Base-by-base conservation (phyloP, 345 rosid genomes). In the Eucalyptus tenuipes region DNA sequence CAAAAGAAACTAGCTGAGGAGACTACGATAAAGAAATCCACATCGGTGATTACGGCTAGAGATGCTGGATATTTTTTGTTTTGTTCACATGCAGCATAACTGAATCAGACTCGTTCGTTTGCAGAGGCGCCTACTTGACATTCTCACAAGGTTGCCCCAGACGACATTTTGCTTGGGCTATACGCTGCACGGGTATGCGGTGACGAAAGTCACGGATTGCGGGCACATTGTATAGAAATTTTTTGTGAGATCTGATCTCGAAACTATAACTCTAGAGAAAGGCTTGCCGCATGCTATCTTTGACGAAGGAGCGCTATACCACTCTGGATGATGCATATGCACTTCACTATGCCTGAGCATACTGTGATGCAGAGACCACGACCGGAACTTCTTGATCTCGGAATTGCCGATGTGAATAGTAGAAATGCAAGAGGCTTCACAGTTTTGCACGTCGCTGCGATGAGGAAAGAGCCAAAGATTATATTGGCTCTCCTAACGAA, bases 301-400 rank as follows among this genome's bases (percentile, higher is more conserved):
- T 95, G 31, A 89, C 94, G 86, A 91, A 91, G 82, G 99, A 97
- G 86, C 95, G 92, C 33, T 93, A 94, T 66, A 93, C 95, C 49
- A 94, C 90, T 87, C 91, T 97, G 47, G 99, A 97, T 86, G 94
- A 94, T 80, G 93, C 98, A 1, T 89, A 88, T 89, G 98, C 97
- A 45, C 98, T 96, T 68, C 98, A 95, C 86, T 93, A 94, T 85
- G 99, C 98, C 40, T 96, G 95, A 27, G 93, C 97, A 7, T 95
- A 93, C 66, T 95, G 98, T 87, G 95, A 93, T 89, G 91, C 94
- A 6, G 95, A 96, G 93, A 95, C 96, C 3, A 94, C 97, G 16
- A 90, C 89, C 91, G 0, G 98, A 97, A 89, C 94, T 97, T 85
- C 93, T 97, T 27, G 96, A 97, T 89, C 90, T 94, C 25, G 98